Evolutionary conservation across 23 red algal species (phyloP).

Genomic region (Agarophyton chilense): DNA sequence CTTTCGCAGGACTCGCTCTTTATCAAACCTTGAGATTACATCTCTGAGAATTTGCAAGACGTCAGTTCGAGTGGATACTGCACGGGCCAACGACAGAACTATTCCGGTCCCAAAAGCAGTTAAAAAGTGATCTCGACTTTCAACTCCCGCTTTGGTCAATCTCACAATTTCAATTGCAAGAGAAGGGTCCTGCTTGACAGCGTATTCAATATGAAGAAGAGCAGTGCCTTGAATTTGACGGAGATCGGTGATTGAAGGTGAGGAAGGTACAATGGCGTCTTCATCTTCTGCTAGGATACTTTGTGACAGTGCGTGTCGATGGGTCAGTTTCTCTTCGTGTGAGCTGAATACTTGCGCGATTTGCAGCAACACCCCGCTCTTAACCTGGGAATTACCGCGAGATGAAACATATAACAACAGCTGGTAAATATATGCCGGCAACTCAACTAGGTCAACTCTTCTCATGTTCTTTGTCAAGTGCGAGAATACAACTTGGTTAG

Average conservation of each 20-base stretch:
- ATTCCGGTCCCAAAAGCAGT: constrained; percentile 60
- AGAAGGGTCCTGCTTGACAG: constrained; percentile 61
- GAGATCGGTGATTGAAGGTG: constrained; percentile 39
- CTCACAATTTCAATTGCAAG: constrained; percentile 47
- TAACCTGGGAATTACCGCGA: constrained; percentile 29
- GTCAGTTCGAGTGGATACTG: constrained; percentile 27
- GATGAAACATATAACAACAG: constrained; percentile 56
- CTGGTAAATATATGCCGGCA: constrained; percentile 65
- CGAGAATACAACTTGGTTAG: constrained; percentile 9
- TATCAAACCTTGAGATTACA: constrained; percentile 34
- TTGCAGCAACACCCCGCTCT: constrained; percentile 39
- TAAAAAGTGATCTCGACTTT: constrained; percentile 50
- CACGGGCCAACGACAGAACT: constrained; percentile 31
- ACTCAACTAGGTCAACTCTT: constrained; percentile 42
- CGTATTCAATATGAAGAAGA: constrained; percentile 64
- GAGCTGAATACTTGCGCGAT: constrained; percentile 43
- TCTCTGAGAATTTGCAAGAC: constrained; percentile 49
- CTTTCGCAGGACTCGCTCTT: constrained; percentile 24
- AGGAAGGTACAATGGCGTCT: constrained; percentile 49
- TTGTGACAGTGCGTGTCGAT: constrained; percentile 33
- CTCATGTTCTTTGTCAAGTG: constrained; percentile 33
- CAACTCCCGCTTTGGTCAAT: constrained; percentile 48
- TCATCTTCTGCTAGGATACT: constrained; percentile 60
- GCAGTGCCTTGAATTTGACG: constrained; percentile 67
- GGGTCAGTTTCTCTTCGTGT: constrained; percentile 44